phyloP scores from a whole-genome alignment of 2,329 filamentous ascomycete genomes.

The Fonsecaea erecta region DNA sequence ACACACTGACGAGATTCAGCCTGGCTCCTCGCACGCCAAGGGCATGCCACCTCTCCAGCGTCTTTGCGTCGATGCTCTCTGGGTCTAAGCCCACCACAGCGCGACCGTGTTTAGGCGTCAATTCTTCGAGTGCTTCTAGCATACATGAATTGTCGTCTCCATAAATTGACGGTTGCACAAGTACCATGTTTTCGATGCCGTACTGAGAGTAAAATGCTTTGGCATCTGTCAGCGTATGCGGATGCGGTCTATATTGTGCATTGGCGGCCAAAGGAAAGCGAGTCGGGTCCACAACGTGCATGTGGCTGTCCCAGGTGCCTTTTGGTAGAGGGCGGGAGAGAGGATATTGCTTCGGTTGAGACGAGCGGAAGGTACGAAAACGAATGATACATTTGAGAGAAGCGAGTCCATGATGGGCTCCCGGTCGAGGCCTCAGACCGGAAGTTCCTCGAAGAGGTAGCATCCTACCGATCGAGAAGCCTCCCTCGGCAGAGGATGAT shows the following conservation, averaged over 20 bases:
- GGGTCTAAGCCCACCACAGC: constrained; percentile 64
- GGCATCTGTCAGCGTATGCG: constrained; percentile 58
- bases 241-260: constrained; percentile 58
- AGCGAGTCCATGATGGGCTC: not conserved
- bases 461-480: not conserved
- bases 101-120: constrained; percentile 54
- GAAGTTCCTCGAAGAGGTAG: not conserved
- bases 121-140: constrained; percentile 56
- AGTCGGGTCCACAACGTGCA: constrained; percentile 64
- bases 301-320: constrained; percentile 65
- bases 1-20: constrained; percentile 62
- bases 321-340: constrained; percentile 41
- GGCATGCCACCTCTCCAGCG: constrained; percentile 59
- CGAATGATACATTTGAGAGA: not conserved
- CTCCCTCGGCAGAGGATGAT: not conserved
- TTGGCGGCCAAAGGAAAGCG: constrained; percentile 54
- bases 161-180: constrained; percentile 67
- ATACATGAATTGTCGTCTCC: constrained; percentile 65
- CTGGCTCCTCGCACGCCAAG: constrained; percentile 64
- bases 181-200: constrained; percentile 60
- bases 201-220: constrained; percentile 57
- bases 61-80: constrained; percentile 43
- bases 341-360: not conserved
- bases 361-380: not conserved
- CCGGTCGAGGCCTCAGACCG: not conserved